A percentile compares a stretch with the other conserved stretches of the same genome.
phyloP scores from a whole-genome alignment of 2,329 filamentous ascomycete species.

The Aspergillus quadrilineatus region DNA sequence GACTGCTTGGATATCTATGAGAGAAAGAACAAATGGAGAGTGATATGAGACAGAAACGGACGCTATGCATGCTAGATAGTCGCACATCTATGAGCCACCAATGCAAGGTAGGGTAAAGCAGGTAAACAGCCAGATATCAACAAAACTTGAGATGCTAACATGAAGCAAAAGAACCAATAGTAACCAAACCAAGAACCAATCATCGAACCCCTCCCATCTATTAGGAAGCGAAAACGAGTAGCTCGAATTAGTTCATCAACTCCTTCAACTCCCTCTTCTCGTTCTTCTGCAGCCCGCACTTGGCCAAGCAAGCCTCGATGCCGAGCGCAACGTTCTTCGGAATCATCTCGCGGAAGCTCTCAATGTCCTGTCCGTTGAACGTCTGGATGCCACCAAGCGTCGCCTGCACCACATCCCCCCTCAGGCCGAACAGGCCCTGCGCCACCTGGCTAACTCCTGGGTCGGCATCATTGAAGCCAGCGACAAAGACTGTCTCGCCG shows the following conservation, averaged over 20 bases:
- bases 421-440: constrained; percentile 5
- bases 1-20: too few relatives aligned
- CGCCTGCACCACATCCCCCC: constrained; percentile 5
- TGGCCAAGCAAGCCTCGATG: constrained; percentile 7
- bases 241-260: neutral
- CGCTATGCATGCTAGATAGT: too few relatives aligned
- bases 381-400: constrained; percentile 8
- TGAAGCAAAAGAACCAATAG: too few relatives aligned
- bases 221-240: too few relatives aligned
- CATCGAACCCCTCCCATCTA: too few relatives aligned
- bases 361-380: constrained; percentile 8
- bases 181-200: too few relatives aligned
- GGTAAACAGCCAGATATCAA: too few relatives aligned
- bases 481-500: constrained; percentile 5
- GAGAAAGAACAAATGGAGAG: too few relatives aligned
- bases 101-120: too few relatives aligned
- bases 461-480: constrained; percentile 1
- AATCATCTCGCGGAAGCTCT: constrained; percentile 8
- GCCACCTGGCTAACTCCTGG: constrained; percentile 8
- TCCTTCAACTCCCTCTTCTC: constrained; percentile 3
- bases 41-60: too few relatives aligned
- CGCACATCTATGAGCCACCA: too few relatives aligned
- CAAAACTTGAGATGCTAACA: too few relatives aligned
- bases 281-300: constrained; percentile 6
- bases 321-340: constrained; percentile 6